These are phyloP conservation scores for Lactarius trivialis DNA, from an alignment of 768 basidiomycete genomes.

Conservation along the genomic window DNA sequence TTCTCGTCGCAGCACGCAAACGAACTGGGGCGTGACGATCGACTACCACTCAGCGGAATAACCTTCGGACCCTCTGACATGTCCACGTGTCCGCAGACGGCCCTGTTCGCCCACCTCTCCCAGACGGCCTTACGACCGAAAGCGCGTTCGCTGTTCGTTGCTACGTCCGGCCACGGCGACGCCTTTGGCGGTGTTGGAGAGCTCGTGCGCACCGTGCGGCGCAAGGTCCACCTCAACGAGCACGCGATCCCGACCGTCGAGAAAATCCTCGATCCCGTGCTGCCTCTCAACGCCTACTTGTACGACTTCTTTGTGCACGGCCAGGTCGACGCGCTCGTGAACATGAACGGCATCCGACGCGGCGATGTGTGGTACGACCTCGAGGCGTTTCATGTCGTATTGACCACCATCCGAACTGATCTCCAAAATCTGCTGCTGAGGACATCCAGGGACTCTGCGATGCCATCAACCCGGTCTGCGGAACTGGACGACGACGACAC, in stretches of 20 bases:
- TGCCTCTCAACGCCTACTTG: constrained; percentile 37
- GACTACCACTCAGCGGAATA: constrained; percentile 43
- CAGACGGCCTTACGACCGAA: constrained; percentile 34
- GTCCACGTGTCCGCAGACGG: neutral
- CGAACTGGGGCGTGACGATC: constrained; percentile 37
- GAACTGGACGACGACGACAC: constrained; percentile 23
- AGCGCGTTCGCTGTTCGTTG: constrained; percentile 56
- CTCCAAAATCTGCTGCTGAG: constrained; percentile 42
- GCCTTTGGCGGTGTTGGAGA: constrained; percentile 45
- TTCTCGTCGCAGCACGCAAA: constrained; percentile 38
- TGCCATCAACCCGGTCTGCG: constrained; percentile 5
- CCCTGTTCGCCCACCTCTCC: constrained; percentile 36
- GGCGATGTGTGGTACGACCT: constrained; percentile 63
- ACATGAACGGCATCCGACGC: constrained; percentile 51
- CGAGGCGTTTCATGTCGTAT: constrained; percentile 48
- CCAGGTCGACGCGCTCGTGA: constrained; percentile 40
- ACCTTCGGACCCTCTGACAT: constrained; percentile 24
- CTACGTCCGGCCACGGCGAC: constrained; percentile 62
- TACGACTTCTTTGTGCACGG: constrained; percentile 67
- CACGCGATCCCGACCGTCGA: constrained; percentile 55
- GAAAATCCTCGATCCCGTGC: constrained; percentile 27
- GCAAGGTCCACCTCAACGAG: constrained; percentile 49
- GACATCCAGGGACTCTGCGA: constrained; percentile 18
- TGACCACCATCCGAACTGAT: constrained; percentile 43
- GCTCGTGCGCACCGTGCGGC: constrained; percentile 44